phyloP scores from a whole-genome alignment of 2,329 filamentous ascomycete species.

The Aspergillus tamarii region DNA sequence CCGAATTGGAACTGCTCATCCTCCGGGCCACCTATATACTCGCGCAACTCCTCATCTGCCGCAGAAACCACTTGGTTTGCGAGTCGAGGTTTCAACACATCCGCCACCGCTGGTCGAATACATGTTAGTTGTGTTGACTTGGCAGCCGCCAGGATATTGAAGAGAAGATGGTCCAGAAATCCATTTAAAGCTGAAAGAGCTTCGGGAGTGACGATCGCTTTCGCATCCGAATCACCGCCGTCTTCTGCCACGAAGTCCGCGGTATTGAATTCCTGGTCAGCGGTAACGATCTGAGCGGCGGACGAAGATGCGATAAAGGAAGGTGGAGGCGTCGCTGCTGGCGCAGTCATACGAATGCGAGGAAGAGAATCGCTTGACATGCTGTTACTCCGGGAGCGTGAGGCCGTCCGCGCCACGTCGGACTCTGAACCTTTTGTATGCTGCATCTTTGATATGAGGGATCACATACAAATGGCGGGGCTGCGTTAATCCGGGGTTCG shows the following conservation, averaged over 20 bases:
- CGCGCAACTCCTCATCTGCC: slow-evolving; percentile 82
- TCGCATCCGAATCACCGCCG: slow-evolving; percentile 66
- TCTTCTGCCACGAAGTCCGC: slow-evolving; percentile 71
- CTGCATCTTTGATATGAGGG: slow-evolving; percentile 30
- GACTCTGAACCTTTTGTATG: slow-evolving; percentile 34
- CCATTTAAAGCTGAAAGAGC: slow-evolving; percentile 82
- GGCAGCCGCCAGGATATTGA: slow-evolving; percentile 81
- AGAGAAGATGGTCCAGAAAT: slow-evolving; percentile 91
- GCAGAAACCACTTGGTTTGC: slow-evolving; percentile 81
- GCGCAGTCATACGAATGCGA: slow-evolving; percentile 61
- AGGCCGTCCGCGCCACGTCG: slow-evolving; percentile 31
- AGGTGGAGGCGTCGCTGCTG: slow-evolving; percentile 73
- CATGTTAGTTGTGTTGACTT: slow-evolving; percentile 75
- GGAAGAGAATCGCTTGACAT: slow-evolving; percentile 42
- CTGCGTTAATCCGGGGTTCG: not conserved
- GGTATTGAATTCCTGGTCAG: slow-evolving; percentile 77
- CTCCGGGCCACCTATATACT: slow-evolving; percentile 79
- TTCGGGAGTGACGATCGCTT: slow-evolving; percentile 70
- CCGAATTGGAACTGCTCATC: slow-evolving; percentile 71
- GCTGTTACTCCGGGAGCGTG: slow-evolving; percentile 45
- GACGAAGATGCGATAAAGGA: slow-evolving; percentile 87
- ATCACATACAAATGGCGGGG: slow-evolving; percentile 13
- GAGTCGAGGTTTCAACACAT: slow-evolving; percentile 86
- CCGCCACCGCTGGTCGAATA: slow-evolving; percentile 78
- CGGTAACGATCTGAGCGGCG: slow-evolving; percentile 88